phyloP scores from a whole-genome alignment of 208 protist genomes.

The Crithidia brevicula region DNA sequence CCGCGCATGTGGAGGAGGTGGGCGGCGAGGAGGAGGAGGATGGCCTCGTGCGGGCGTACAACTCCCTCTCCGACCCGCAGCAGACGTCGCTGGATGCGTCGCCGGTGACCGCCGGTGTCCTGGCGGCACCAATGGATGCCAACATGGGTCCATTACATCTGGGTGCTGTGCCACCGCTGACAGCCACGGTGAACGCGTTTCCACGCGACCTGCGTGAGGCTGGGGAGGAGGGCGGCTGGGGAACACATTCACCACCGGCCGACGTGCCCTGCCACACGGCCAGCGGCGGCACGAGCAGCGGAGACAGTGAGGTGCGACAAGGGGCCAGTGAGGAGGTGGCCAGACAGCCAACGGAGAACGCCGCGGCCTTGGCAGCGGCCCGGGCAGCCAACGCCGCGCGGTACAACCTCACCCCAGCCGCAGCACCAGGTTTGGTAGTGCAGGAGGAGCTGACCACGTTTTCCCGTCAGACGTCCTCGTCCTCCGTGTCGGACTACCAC shows the following conservation, averaged over 20 bases:
- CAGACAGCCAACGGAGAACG: constrained; percentile 8
- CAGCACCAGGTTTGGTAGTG: not conserved
- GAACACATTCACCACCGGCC: not conserved
- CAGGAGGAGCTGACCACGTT: constrained; percentile 1
- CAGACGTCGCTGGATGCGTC: not conserved
- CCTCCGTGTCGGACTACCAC: constrained; percentile 19
- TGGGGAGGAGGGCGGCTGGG: constrained; percentile 5
- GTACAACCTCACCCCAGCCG: not conserved
- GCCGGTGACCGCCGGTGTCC: not conserved
- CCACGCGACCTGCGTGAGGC: not conserved
- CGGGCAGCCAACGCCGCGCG: not conserved
- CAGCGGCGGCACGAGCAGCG: not conserved
- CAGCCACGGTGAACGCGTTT: constrained; percentile 8
- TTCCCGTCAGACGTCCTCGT: constrained; percentile 20
- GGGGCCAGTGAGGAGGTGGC: not conserved
- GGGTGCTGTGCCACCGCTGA: constrained; percentile 6
- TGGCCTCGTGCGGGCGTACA: not conserved
- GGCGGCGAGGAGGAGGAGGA: not conserved
- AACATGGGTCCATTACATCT: not conserved
- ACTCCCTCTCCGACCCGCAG: constrained; percentile 1
- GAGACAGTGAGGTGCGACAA: not conserved
- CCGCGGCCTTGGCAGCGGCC: not conserved
- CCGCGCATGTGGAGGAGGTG: not conserved
- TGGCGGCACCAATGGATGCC: not conserved
- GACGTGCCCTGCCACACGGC: not conserved